Evolutionary conservation across 495 filamentous ascomycete species (phyloP), one percentile per base, ranked within the genome.

Genomic region (Friedmanniomyces endolithicus): DNA sequence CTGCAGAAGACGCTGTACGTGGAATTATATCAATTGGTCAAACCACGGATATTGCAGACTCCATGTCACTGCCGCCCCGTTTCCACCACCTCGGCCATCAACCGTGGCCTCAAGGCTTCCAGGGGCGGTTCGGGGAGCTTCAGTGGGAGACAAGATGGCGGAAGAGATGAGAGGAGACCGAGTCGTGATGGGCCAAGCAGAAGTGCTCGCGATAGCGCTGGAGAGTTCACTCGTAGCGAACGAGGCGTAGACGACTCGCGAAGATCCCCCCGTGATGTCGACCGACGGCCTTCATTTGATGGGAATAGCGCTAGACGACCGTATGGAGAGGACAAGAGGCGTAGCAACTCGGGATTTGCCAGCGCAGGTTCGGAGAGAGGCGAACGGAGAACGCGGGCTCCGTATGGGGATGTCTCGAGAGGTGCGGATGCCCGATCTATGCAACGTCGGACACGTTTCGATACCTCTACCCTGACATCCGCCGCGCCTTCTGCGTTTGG

Each of bases 1-100:
- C 47, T 11, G 29, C 47, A 50, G 23, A 6, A 25, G 29, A 50
- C 25, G 25, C 47, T 50, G 16, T 50, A 50, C 35, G 33, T 52
- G 22, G 49, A 52, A 11, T n/a, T 41, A 4, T 41, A 52, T 41
- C 35, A 23, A 11, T 6, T 52, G 6, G 12, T 35, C 24, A 31
- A 31, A 33, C 47, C 24, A 33, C 47, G 31, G 16, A 9, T 31
- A 33, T 25, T 19, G 16, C 47, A 14, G 47, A 16, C 11, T 6
- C 2, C 23, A 50, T 50, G 47, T 50, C 47, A 20, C 17, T 17
- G 25, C 48, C 35, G 50, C 48, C 16, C 44, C 53, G 75, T 74
- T 29, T 80, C 78, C n/a, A 67, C 78, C 48, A 78, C 71, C 45
- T 76, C 75, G 12, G 76, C 78, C 25, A 81, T 82, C 60, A 71